Evolutionary conservation across 2,329 filamentous ascomycete species (phyloP), one percentile per base, ranked within the genome.

Genomic region (Diaporthe citrichinensis): DNA sequence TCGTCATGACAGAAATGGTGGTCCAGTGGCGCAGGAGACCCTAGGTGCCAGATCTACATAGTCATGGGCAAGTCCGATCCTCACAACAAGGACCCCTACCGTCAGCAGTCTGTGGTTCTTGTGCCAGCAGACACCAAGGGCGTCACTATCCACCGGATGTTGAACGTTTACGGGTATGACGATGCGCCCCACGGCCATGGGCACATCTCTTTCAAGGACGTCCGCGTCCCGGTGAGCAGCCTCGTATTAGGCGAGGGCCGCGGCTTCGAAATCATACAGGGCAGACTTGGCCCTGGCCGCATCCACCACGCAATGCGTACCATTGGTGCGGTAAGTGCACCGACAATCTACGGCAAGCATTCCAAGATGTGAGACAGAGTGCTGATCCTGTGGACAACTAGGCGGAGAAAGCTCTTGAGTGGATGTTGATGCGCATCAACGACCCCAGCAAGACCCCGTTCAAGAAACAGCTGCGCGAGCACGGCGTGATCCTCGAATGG

Each of bases 141-240:
- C 74, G 93, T 98, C 81, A 98, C 92, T n/a, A 93, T 98, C 80
- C 91, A 98, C 85, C 93, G 97, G 79, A 98, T 98, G 95, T 88
- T 99, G 73, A 93, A 90, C 69, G 96, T 98, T 78, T 98, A 97
- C 85, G 97, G 97, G 75, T 98, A 95, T 86, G 97, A 98, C 84
- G 97, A 99, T 81, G 97, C 97, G n/a, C 97, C 97, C 3, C 97
- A 99, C 84, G 97, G 97, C 74, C 97, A 99, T 86, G 97, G 95
- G 59, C 96, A 99, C 85, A 92, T 99, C 82, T 91, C 88, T 49
- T 98, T 99, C 86, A 89, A 92, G 76, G 94, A 98, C 83, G 97
- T 98, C 77, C 94, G 96, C 76, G 94, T 99, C 0, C 96, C 96
- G 10, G 92, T 89, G 44, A 87, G 88, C 80, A 97, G 94, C 87